Evolutionary conservation across 2,329 filamentous ascomycete genomes (phyloP), one percentile per base, ranked within the genome.

Genomic region (Talaromyces sp.): DNA sequence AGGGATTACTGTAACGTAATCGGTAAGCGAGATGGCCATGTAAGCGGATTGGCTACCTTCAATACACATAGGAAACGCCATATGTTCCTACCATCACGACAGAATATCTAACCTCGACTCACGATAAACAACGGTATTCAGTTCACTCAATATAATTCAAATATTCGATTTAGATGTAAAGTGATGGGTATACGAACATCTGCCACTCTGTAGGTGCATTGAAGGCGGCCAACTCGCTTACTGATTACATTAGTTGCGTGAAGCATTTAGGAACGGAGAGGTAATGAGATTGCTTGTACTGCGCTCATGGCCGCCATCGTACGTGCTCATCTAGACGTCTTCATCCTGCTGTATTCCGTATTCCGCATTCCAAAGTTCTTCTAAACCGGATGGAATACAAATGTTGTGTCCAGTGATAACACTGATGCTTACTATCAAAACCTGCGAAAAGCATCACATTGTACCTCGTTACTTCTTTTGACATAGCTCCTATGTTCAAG

Each of bases 351-450:
- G 27, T 31, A 31, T 27, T 27, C 22, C 22, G 22, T 22, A 22
- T 22, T 22, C 22, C 22, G 22, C 22, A 27, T 31, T 31, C 27
- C 27, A 31, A 31, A 1, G 3, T 7, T 7, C 3, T 33, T 52
- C 24, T 16, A 10, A 16, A 19, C n/a, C 9, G 10, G n/a, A 35
- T 54, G 31, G 27, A 1, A 93, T 89, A 69, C 86, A 89, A 4
- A 93, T 86, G 16, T 78, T 0, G 83, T 83, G 78, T 71, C 0
- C 7, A 92, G 75, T 0, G 78, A 81, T 10, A 94, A 1, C 90
- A 81, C 0, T 91, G 91, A 80, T 90, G 90, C 68, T 94, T 94
- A 0, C 91, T 91, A 58, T 92, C 90, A 0, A 89, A 92, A 1
- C 88, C 87, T 0, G 90, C 86, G 47, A 88, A 83, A 0, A 91